These are phyloP conservation scores for Beauveria bassiana DNA, from an alignment of 2,329 filamentous ascomycete species.

Conservation along the genomic window DNA sequence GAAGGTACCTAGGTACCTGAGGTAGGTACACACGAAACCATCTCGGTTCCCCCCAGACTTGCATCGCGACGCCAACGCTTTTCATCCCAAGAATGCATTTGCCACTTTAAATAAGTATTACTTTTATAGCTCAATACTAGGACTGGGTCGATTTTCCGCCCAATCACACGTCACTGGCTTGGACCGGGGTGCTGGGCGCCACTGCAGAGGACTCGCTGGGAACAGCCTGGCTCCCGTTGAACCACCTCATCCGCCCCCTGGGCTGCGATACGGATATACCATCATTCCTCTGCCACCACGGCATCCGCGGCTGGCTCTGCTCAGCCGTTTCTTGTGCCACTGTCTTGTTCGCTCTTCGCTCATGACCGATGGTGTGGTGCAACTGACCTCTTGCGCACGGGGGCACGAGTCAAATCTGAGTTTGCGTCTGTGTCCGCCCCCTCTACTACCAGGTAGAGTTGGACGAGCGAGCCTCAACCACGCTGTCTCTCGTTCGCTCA, in stretches of 20 bases:
- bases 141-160: background rate
- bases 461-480: background rate
- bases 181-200: constrained; percentile 5
- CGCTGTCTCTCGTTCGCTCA: background rate
- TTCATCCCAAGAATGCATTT: background rate
- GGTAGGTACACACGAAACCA: background rate
- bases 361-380: constrained; percentile 1
- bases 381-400: constrained; percentile 5
- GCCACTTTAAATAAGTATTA: background rate
- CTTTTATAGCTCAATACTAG: background rate
- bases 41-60: background rate
- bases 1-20: too few species aligned
- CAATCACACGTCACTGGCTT: background rate
- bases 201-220: background rate
- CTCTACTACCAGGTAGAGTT: background rate
- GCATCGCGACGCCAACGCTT: background rate
- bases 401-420: constrained; percentile 9
- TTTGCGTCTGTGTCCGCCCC: background rate
- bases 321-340: background rate
- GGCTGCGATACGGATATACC: background rate
- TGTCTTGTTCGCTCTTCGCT: background rate
- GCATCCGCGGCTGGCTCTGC: background rate
- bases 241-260: background rate
- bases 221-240: background rate
- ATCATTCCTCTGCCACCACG: background rate